phyloP scores from a whole-genome alignment of 306 rosid species.

The Cicer yamashitae region DNA sequence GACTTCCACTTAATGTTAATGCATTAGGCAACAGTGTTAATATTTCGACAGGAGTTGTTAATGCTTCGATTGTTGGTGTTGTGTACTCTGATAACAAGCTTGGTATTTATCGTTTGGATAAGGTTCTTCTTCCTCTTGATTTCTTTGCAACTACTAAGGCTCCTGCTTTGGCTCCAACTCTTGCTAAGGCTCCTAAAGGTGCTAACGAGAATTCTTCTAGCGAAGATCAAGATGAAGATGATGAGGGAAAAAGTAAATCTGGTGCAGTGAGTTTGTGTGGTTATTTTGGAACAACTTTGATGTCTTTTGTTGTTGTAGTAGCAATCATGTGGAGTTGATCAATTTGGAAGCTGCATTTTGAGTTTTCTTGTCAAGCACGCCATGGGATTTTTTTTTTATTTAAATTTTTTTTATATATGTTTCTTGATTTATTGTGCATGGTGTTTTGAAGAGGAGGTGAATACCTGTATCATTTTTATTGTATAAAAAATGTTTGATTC shows the following conservation, averaged over 20 bases:
- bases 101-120: slow-evolving; percentile 63
- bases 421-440: slow-evolving; percentile 1
- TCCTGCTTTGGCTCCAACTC: slow-evolving; percentile 57
- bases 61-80: slow-evolving; percentile 55
- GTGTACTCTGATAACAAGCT: slow-evolving; percentile 60
- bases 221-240: slow-evolving; percentile 36
- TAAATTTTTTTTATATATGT: not conserved
- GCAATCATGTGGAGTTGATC: slow-evolving; percentile 40
- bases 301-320: slow-evolving; percentile 36
- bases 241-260: slow-evolving; percentile 51
- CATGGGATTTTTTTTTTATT: not conserved
- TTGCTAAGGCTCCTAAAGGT: slow-evolving; percentile 57
- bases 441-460: not conserved
- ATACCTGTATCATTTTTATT: slow-evolving; percentile 2
- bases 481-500: not conserved
- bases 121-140: slow-evolving; percentile 69
- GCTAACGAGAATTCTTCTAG: slow-evolving; percentile 41
- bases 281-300: slow-evolving; percentile 31
- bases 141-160: slow-evolving; percentile 59
- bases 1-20: slow-evolving; percentile 56
- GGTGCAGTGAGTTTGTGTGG: slow-evolving; percentile 41
- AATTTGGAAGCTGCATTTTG: slow-evolving; percentile 21
- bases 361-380: not conserved
- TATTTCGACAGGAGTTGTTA: slow-evolving; percentile 67
- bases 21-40: slow-evolving; percentile 59